phyloP scores from a whole-genome alignment of 2,329 filamentous ascomycete genomes.

The Ophiostoma novo-ulmi region DNA sequence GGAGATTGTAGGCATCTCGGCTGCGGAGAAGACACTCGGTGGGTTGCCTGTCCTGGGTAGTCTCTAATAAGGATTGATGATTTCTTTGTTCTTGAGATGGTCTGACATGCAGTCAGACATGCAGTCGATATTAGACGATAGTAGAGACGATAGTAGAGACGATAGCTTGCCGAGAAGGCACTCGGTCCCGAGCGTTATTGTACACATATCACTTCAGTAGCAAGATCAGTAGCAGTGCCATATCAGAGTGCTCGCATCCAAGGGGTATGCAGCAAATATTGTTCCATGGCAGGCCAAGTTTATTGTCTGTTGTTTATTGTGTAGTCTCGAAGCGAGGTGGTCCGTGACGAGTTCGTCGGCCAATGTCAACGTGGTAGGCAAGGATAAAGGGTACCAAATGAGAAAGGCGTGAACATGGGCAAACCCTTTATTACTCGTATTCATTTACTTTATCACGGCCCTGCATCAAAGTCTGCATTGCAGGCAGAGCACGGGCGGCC shows the following conservation, averaged over 20 bases:
- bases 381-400: not conserved
- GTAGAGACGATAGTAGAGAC: not conserved
- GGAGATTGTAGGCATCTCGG: not conserved
- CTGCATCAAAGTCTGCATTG: not conserved
- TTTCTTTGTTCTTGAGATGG: slow-evolving; percentile 5
- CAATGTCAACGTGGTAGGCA: not conserved
- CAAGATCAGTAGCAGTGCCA: not conserved
- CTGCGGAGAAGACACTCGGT: not conserved
- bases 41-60: not conserved
- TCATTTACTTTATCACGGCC: not conserved
- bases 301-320: not conserved
- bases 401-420: not conserved
- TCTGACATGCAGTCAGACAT: not conserved
- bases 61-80: not conserved
- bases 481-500: not conserved
- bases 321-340: not conserved
- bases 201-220: not conserved
- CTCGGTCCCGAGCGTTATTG: not conserved
- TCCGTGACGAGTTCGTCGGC: not conserved
- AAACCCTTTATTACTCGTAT: not conserved
- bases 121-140: not conserved
- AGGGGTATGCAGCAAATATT: not conserved
- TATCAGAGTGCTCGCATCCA: not conserved
- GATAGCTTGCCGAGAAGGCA: not conserved
- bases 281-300: too few species aligned